Percentiles rank a stretch among this genome's conserved stretches.
Conservation (phyloP, 768 basidiomycete genomes). For the Suillus fuscotomentosus region DNA sequence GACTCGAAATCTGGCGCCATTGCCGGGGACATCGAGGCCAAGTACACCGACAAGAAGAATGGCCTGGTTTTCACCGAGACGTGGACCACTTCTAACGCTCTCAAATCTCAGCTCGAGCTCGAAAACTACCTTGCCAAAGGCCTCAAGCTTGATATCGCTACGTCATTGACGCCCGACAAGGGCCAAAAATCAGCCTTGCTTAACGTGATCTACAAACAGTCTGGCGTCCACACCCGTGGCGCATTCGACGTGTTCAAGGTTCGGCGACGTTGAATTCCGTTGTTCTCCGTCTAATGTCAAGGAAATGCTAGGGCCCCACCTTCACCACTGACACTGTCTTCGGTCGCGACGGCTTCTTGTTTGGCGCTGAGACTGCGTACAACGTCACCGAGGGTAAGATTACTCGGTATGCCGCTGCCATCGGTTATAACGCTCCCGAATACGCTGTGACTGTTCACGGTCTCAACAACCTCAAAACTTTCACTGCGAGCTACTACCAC, state of each 20-base stretch:
- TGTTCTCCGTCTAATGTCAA: constrained; percentile 1
- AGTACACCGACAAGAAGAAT: constrained; percentile 88
- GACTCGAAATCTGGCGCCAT: constrained; percentile 75
- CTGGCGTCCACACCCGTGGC: constrained; percentile 89
- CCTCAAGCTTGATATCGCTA: constrained; percentile 90
- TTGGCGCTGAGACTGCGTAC: constrained; percentile 95
- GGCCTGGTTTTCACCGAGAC: constrained; percentile 92
- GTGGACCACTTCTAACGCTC: constrained; percentile 93
- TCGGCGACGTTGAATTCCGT: constrained; percentile 15
- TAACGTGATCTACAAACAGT: constrained; percentile 91
- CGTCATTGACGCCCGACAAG: constrained; percentile 84
- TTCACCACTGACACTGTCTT: constrained; percentile 95
- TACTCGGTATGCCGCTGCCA: constrained; percentile 86
- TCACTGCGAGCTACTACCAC: constrained; percentile 98
- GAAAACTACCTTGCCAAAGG: constrained; percentile 98
- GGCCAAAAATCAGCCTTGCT: constrained; percentile 81
- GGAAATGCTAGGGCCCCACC: constrained; percentile 74
- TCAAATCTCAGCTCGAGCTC: constrained; percentile 90
- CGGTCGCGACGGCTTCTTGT: constrained; percentile 95
- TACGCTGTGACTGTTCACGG: constrained; percentile 94
- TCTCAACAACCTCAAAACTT: constrained; percentile 91
- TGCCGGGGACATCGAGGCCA: constrained; percentile 91
- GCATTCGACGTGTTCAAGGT: constrained; percentile 95
- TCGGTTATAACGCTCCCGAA: constrained; percentile 95
- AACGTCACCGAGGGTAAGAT: constrained; percentile 93